Evolutionary conservation across 1,284 basidiomycete species (phyloP).

Genomic region (Fistulinella cinereoalba): DNA sequence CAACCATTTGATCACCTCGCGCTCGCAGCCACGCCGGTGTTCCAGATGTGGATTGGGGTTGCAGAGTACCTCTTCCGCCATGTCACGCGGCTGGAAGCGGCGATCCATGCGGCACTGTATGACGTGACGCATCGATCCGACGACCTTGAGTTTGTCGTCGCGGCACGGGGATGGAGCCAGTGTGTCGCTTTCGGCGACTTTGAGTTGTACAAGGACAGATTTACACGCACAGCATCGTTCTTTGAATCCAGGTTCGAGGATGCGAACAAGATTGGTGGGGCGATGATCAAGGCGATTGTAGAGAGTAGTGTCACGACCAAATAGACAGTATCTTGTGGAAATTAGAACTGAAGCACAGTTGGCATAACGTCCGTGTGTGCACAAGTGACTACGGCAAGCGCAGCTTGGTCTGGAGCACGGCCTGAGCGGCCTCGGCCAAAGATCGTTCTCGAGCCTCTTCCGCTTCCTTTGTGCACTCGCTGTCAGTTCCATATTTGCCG

Average conservation of each 20-base stretch:
- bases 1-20: conserved; percentile 91
- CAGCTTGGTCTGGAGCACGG: too few species aligned
- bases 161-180: conserved; percentile 95
- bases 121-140: conserved; percentile 85
- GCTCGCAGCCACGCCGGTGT: conserved; percentile 94
- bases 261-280: conserved; percentile 75
- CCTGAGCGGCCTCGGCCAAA: conserved; percentile 34
- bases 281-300: conserved; percentile 90
- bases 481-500: not conserved
- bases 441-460: conserved; percentile 31
- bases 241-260: conserved; percentile 90
- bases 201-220: conserved; percentile 82
- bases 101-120: conserved; percentile 74
- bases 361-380: too few species aligned
- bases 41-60: conserved; percentile 96
- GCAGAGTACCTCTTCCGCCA: conserved; percentile 92
- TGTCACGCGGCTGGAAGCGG: conserved; percentile 57
- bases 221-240: conserved; percentile 79
- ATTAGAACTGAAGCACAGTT: too few species aligned
- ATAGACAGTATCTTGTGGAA: too few species aligned
- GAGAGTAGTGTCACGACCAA: conserved; percentile 38
- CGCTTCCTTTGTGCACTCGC: conserved; percentile 14
- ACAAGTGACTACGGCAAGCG: not conserved
- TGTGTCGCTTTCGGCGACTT: conserved; percentile 92
- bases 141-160: conserved; percentile 93